Evolutionary conservation across 331 rosid genomes (phyloP), one percentile per base, ranked within the genome.

Genomic region (Saraca asoca): DNA sequence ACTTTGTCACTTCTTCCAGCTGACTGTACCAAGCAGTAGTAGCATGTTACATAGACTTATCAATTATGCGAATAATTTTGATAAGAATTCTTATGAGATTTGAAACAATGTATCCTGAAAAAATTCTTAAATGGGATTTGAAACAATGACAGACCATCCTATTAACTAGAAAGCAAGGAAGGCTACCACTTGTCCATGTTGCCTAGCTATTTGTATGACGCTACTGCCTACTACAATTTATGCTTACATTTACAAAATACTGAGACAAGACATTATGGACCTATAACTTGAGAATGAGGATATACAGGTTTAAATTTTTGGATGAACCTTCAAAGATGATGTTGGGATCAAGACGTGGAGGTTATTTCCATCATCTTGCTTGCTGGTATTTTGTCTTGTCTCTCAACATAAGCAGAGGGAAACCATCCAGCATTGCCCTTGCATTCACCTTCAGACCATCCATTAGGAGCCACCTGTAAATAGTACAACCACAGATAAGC

Each of bases 371-470:
- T 1, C 71, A 78, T 43, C 73, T 75, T 83, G 83, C 41, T 77
- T 31, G 78, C 82, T n/a, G 78, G 86, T 55, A 75, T 76, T 24
- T 70, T 70, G 70, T 92, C 95, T 64, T 85, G 88, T 79, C 74
- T 77, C 76, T 82, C 85, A 50, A 89, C 80, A 56, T 92, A 92
- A 57, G 98, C 98, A 12, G 98, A 85, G 72, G 98, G 98, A 82
- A 89, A 92, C 98, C 98, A 89, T 63, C 96, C 96, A 18, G 89
- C 81, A 78, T 82, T 79, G 66, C 94, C 88, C 2, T 85, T 74
- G 78, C 83, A 82, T 73, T 86, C 87, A 80, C 98, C 98, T 84
- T 89, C 85, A 9, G 98, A 89, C 98, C 98, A 92, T 73, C 98
- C 98, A 68, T 87, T 83, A 5, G 87, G 57, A 51, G 70, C 85